phyloP scores from a whole-genome alignment of 495 filamentous ascomycete species.

The Annulohypoxylon nitens region DNA sequence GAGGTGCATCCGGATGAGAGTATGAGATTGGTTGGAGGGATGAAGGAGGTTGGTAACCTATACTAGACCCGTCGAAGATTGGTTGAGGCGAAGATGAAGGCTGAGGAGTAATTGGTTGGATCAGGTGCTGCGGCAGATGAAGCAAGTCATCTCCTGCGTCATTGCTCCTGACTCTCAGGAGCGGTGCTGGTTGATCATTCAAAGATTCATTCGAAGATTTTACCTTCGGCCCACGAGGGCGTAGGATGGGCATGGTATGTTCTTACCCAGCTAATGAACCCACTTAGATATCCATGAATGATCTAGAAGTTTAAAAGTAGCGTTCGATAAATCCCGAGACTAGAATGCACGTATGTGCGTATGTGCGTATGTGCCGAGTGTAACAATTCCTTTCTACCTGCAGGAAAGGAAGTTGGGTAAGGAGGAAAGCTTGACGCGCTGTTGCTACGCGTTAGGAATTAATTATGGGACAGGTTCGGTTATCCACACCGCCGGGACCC shows the following conservation, averaged over 20 bases:
- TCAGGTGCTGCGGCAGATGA: neutral
- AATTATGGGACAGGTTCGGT: slow-evolving; percentile 3
- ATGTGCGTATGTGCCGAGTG: neutral
- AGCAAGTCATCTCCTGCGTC: neutral
- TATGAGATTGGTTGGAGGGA: neutral
- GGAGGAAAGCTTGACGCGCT: slow-evolving; percentile 3
- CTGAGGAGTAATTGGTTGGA: neutral
- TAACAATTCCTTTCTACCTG: slow-evolving; percentile 15
- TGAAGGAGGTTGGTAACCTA: slow-evolving; percentile 1
- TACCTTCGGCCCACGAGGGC: neutral
- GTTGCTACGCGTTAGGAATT: slow-evolving; percentile 8
- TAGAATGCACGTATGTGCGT: neutral
- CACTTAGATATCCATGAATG: neutral
- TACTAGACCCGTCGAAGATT: neutral
- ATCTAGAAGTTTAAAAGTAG: slow-evolving; percentile 3
- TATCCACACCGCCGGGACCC: neutral
- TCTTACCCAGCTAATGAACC: slow-evolving; percentile 1
- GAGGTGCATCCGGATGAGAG: slow-evolving; percentile 6
- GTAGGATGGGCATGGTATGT: neutral
- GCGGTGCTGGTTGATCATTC: too few relatives aligned
- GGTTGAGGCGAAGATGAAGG: neutral
- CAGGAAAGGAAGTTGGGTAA: neutral
- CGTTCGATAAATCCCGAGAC: slow-evolving; percentile 3
- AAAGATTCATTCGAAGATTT: too few relatives aligned
- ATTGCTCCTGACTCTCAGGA: too few relatives aligned